Evolutionary conservation across 1,139 yeast species (phyloP).

Genomic region (Debaryomyces udenii): DNA sequence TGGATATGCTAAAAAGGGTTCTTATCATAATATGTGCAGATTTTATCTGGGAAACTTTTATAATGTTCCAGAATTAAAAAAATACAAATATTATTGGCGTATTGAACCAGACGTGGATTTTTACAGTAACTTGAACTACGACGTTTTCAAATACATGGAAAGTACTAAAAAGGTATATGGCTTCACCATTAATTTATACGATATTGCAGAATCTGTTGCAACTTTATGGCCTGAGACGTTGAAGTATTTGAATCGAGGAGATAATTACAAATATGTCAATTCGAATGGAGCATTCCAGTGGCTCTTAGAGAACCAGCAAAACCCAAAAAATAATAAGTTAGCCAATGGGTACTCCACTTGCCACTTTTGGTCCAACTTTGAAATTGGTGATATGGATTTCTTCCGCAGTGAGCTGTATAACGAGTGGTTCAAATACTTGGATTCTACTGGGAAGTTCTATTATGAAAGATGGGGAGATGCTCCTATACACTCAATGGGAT

Average conservation of each 20-base stretch:
- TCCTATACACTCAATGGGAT: slow-evolving; percentile 79
- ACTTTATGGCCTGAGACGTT: slow-evolving; percentile 73
- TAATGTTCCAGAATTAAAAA: slow-evolving; percentile 58
- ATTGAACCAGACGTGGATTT: slow-evolving; percentile 76
- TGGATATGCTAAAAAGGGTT: slow-evolving; percentile 62
- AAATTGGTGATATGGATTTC: slow-evolving; percentile 80
- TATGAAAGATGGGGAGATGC: slow-evolving; percentile 95
- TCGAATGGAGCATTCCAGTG: slow-evolving; percentile 66
- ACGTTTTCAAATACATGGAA: slow-evolving; percentile 74
- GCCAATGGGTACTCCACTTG: slow-evolving; percentile 80
- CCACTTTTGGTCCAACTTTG: slow-evolving; percentile 89
- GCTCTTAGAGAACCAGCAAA: slow-evolving; percentile 66
- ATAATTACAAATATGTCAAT: slow-evolving; percentile 63
- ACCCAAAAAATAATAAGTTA: slow-evolving; percentile 53
- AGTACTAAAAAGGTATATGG: slow-evolving; percentile 68
- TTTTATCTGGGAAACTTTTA: slow-evolving; percentile 63
- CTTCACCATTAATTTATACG: slow-evolving; percentile 67
- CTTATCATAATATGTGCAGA: slow-evolving; percentile 78
- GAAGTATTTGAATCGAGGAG: slow-evolving; percentile 55
- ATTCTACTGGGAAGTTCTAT: slow-evolving; percentile 74
- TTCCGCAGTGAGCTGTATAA: slow-evolving; percentile 67
- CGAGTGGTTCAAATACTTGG: slow-evolving; percentile 66
- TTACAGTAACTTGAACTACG: slow-evolving; percentile 70
- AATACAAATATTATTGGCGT: slow-evolving; percentile 70
- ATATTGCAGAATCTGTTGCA: slow-evolving; percentile 62